Percentiles rank a stretch among this genome's conserved stretches.
Conservation (phyloP, 2,329 filamentous ascomycete species). For the Fusarium torulosum region DNA sequence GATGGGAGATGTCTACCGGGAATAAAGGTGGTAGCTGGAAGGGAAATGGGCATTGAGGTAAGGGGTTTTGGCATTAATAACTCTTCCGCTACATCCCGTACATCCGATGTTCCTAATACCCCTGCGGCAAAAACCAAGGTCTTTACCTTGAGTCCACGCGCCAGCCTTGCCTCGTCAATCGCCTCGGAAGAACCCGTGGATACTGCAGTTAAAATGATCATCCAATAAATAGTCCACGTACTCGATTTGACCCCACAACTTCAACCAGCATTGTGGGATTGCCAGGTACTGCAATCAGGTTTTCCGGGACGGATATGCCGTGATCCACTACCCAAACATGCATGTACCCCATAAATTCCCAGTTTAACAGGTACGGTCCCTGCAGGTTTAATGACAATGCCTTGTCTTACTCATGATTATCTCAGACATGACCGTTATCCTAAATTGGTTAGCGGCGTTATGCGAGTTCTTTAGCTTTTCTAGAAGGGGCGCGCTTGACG, state of each 20-base stretch:
- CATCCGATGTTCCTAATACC: background rate
- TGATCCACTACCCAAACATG: background rate
- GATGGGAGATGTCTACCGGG: background rate
- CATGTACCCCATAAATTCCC: background rate
- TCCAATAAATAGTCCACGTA: too few relatives aligned
- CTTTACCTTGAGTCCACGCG: background rate
- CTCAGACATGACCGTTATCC: background rate
- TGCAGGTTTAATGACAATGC: background rate
- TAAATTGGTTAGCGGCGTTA: background rate
- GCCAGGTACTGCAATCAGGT: background rate
- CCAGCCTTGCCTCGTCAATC: background rate
- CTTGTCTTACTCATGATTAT: background rate
- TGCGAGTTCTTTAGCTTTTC: too few relatives aligned
- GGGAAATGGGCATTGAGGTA: background rate
- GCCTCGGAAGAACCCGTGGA: background rate
- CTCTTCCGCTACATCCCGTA: background rate
- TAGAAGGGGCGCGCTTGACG: too few relatives aligned
- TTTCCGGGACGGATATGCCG: background rate
- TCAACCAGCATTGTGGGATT: background rate
- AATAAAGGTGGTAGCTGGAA: background rate
- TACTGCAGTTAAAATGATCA: too few relatives aligned
- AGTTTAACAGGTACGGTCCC: background rate
- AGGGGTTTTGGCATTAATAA: background rate
- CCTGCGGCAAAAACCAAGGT: too few relatives aligned
- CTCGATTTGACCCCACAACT: too few relatives aligned